Evolutionary conservation across 345 rosid genomes (phyloP).

Genomic region (Rubroshorea leprosula): DNA sequence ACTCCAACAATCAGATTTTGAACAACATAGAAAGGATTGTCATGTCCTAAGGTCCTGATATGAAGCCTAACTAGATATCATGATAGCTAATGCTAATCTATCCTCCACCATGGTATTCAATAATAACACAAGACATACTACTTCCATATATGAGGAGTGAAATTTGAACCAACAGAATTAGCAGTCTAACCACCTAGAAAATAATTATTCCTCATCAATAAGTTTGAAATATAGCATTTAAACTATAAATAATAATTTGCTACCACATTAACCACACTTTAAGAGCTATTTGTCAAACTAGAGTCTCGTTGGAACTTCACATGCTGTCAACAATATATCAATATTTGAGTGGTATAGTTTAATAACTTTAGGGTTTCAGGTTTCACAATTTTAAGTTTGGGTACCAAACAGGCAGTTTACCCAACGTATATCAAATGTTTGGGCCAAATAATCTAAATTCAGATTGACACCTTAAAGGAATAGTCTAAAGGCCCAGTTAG

Average conservation of each 20-base stretch:
- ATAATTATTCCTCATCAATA: conserved; percentile 3
- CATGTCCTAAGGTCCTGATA: too few relatives aligned
- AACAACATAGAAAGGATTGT: too few relatives aligned
- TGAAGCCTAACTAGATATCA: conserved; percentile 14
- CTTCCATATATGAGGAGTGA: conserved; percentile 46
- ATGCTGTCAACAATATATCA: too few relatives aligned
- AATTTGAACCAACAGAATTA: conserved; percentile 55
- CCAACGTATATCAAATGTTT: too few relatives aligned
- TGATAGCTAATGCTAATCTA: conserved; percentile 11
- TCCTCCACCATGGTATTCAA: conserved; percentile 14
- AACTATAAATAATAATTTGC: conserved; percentile 5
- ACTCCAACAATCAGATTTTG: too few relatives aligned
- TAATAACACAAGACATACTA: conserved; percentile 3
- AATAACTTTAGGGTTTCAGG: too few relatives aligned
- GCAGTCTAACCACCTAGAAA: conserved; percentile 44
- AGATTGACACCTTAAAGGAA: too few relatives aligned
- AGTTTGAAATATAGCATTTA: conserved; percentile 10
- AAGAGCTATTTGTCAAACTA: background rate
- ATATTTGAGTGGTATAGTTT: too few relatives aligned
- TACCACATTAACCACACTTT: background rate
- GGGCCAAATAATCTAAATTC: too few relatives aligned
- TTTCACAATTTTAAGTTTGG: too few relatives aligned
- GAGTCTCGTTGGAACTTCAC: background rate
- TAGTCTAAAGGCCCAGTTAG: too few relatives aligned
- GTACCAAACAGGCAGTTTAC: too few relatives aligned